Percentiles rank a stretch among this genome's conserved stretches.
These are phyloP conservation scores for Santalum album DNA, from an alignment of 164 flowering plant genomes.

Conservation along the genomic window DNA sequence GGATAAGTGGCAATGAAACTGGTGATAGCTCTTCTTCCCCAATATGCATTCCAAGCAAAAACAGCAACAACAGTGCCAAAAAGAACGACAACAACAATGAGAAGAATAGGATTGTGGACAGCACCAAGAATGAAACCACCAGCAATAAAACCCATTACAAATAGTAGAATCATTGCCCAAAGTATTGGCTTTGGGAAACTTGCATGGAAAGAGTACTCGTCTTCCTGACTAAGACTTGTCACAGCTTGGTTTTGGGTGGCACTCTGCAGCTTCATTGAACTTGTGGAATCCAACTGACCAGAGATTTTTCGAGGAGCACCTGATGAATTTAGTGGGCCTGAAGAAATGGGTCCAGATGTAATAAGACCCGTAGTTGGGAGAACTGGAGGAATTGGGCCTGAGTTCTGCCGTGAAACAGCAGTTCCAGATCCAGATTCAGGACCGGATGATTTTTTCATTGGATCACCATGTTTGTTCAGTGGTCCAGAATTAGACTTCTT, in stretches of 20 bases:
- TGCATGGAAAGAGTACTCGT: slow-evolving; percentile 61
- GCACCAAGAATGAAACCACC: slow-evolving; percentile 94
- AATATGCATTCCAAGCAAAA: slow-evolving; percentile 74
- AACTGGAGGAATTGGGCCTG: slow-evolving; percentile 75
- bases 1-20: slow-evolving; percentile 77
- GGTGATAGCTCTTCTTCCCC: slow-evolving; percentile 75
- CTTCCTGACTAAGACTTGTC: slow-evolving; percentile 69
- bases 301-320: slow-evolving; percentile 85
- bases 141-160: slow-evolving; percentile 90
- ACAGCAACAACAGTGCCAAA: slow-evolving; percentile 58
- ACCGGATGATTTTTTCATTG: slow-evolving; percentile 79
- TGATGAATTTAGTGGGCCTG: slow-evolving; percentile 81
- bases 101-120: slow-evolving; percentile 81
- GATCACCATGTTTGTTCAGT: slow-evolving; percentile 76
- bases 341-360: slow-evolving; percentile 87
- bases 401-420: slow-evolving; percentile 69
- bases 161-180: slow-evolving; percentile 65
- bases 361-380: slow-evolving; percentile 90
- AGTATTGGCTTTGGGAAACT: slow-evolving; percentile 68
- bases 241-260: slow-evolving; percentile 75
- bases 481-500: slow-evolving; percentile 95
- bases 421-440: slow-evolving; percentile 80
- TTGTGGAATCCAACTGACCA: slow-evolving; percentile 66
- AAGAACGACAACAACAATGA: slow-evolving; percentile 70
- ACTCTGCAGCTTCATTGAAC: slow-evolving; percentile 52